Conservation (phyloP, 192 early-diverging fungal species). For the Linnemannia hyalina region DNA sequence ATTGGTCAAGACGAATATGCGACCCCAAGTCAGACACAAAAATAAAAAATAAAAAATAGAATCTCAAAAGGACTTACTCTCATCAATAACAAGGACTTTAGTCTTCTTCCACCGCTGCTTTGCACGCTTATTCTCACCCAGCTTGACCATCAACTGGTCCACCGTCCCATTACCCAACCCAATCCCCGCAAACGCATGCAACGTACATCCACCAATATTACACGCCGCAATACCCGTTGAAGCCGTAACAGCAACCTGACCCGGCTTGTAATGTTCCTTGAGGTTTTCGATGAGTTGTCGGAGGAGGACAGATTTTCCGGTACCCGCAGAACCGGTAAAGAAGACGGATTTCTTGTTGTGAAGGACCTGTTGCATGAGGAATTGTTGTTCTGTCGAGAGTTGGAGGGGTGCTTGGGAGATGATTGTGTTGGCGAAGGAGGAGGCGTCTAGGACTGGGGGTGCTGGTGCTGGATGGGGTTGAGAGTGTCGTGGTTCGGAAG, state of each 20-base stretch:
- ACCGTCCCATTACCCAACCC: constrained; percentile 64
- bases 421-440: not conserved
- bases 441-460: not conserved
- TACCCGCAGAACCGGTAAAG: constrained; percentile 73
- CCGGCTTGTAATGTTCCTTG: constrained; percentile 38
- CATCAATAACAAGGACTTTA: constrained; percentile 82
- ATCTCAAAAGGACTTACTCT: constrained; percentile 49
- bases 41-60: not conserved
- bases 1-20: no score
- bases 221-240: constrained; percentile 71
- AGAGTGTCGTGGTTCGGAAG: not conserved
- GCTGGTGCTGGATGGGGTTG: not conserved
- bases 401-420: constrained; percentile 13
- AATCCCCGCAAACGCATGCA: constrained; percentile 75
- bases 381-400: constrained; percentile 70
- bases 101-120: constrained; percentile 68
- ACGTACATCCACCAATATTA: constrained; percentile 70
- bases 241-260: constrained; percentile 68
- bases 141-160: constrained; percentile 38
- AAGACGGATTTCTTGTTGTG: constrained; percentile 68
- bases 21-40: no score
- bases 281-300: constrained; percentile 58
- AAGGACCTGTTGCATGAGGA: constrained; percentile 74
- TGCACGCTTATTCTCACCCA: constrained; percentile 38
- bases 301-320: constrained; percentile 57